These are phyloP conservation scores for Penicillium capsulatum DNA, from an alignment of 2,329 filamentous ascomycete species.

Conservation along the genomic window DNA sequence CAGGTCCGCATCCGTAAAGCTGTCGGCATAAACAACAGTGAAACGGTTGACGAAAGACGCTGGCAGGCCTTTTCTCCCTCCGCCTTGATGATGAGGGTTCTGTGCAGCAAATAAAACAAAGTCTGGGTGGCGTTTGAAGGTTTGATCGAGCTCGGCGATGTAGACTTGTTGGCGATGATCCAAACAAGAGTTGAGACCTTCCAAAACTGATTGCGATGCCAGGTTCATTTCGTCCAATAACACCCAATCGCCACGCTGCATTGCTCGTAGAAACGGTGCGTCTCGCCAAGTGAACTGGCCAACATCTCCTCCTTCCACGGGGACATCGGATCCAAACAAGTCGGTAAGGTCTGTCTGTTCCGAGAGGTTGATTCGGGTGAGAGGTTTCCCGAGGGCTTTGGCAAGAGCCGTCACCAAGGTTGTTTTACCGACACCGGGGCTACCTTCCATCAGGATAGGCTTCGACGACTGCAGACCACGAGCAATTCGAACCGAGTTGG, in stretches of 20 bases:
- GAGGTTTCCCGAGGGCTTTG: conserved; percentile 68
- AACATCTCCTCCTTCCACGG: conserved; percentile 84
- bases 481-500: conserved; percentile 86
- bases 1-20: conserved; percentile 77
- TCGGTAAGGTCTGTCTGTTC: conserved; percentile 98
- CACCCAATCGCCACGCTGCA: conserved; percentile 97
- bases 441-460: conserved; percentile 90
- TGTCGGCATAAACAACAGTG: conserved; percentile 93
- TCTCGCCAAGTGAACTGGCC: conserved; percentile 95
- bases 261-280: conserved; percentile 89
- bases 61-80: conserved; percentile 88
- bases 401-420: conserved; percentile 85
- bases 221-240: conserved; percentile 98
- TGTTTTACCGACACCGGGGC: conserved; percentile 97
- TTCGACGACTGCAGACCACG: conserved; percentile 84
- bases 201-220: conserved; percentile 91
- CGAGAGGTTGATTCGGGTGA: conserved; percentile 94
- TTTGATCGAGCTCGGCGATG: conserved; percentile 89
- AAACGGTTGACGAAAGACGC: conserved; percentile 98
- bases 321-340: conserved; percentile 92
- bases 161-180: conserved; percentile 96
- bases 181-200: conserved; percentile 92
- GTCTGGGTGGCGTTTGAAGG: conserved; percentile 80
- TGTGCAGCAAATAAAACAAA: conserved; percentile 97
- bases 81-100: conserved; percentile 95